These are phyloP conservation scores for Cardiospermum halicacabum DNA, from an alignment of 345 rosid species.

Conservation along the genomic window DNA sequence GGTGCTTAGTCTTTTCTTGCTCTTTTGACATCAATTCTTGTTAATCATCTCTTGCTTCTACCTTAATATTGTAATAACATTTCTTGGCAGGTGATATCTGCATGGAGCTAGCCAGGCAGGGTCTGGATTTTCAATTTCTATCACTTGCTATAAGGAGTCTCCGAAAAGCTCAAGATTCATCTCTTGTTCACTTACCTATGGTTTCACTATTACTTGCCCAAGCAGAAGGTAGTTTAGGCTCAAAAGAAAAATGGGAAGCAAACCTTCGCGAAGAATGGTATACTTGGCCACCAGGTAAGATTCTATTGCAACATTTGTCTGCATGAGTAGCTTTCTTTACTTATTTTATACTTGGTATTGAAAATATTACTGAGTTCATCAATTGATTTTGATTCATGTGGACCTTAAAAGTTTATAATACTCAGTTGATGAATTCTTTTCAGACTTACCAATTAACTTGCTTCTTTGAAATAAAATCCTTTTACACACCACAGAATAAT, in stretches of 20 bases:
- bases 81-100: slow-evolving; percentile 48
- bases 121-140: slow-evolving; percentile 43
- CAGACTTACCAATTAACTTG: background rate
- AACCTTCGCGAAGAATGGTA: slow-evolving; percentile 80
- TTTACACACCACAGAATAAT: background rate
- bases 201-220: slow-evolving; percentile 71
- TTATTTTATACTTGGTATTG: background rate
- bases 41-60: background rate
- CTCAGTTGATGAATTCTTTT: background rate
- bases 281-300: slow-evolving; percentile 89
- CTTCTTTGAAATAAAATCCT: background rate
- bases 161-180: slow-evolving; percentile 41
- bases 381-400: background rate
- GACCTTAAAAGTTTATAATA: background rate
- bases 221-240: slow-evolving; percentile 87
- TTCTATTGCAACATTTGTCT: slow-evolving; percentile 9
- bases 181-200: slow-evolving; percentile 53
- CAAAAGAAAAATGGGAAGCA: slow-evolving; percentile 68
- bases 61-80: background rate
- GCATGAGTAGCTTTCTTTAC: background rate
- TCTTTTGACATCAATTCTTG: background rate
- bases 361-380: background rate
- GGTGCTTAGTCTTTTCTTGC: background rate
- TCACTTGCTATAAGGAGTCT: slow-evolving; percentile 64
- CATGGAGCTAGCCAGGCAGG: slow-evolving; percentile 70